Evolutionary conservation across 345 rosid species (phyloP).

Genomic region (Gossypioides kirkii): DNA sequence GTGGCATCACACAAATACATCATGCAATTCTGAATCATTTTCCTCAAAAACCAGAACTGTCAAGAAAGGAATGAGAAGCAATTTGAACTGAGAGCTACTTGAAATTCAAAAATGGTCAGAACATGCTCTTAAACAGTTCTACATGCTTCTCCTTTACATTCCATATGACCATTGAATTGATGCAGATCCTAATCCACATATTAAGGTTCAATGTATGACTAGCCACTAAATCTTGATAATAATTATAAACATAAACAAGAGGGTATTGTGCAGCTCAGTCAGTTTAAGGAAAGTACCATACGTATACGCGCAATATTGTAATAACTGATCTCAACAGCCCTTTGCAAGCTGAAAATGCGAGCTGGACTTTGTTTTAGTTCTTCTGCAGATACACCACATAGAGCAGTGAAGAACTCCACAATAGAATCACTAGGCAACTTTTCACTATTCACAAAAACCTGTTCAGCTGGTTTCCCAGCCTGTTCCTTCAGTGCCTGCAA

Average conservation of each 20-base stretch:
- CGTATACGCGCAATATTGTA: conserved; percentile 97
- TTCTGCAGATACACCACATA: conserved; percentile 94
- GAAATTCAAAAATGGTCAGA: background rate
- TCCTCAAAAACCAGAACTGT: background rate
- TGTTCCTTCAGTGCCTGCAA: conserved; percentile 81
- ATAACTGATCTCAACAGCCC: conserved; percentile 96
- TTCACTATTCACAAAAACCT: conserved; percentile 86
- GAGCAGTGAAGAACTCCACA: conserved; percentile 94
- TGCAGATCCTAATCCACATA: background rate
- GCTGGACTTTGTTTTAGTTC: conserved; percentile 95
- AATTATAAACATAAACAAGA: background rate
- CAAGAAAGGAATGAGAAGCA: background rate
- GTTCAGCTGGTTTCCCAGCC: conserved; percentile 94
- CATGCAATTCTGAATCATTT: background rate
- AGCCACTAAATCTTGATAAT: background rate
- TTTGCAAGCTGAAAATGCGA: conserved; percentile 96
- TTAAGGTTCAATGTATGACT: background rate
- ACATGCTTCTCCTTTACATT: background rate
- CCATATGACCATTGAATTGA: background rate
- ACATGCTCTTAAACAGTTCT: background rate
- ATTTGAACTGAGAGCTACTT: background rate
- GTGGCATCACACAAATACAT: background rate
- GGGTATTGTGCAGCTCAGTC: background rate
- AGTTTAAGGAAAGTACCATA: conserved; percentile 51
- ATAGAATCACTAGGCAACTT: conserved; percentile 84